Evolutionary conservation across 495 filamentous ascomycete species (phyloP).

Genomic region (Immersiella caudata): DNA sequence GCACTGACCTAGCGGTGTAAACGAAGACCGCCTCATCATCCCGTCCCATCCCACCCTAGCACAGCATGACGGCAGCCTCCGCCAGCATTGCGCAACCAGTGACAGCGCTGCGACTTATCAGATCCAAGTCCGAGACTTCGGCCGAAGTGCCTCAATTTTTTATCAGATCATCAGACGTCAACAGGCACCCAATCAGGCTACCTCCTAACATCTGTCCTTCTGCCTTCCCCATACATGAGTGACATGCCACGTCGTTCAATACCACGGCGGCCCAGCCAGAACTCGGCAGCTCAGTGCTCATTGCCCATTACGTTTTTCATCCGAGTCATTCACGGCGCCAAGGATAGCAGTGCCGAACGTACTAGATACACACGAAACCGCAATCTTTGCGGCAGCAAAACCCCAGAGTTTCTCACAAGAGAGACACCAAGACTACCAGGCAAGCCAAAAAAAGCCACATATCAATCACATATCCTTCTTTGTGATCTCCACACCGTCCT

Average conservation of each 20-base stretch:
- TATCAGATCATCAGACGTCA: constrained; percentile 1
- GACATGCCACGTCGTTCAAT: too few relatives aligned
- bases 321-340: too few relatives aligned
- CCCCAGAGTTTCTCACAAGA: neutral
- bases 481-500: constrained; percentile 27
- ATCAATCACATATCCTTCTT: constrained; percentile 31
- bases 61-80: neutral
- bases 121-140: neutral
- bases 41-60: neutral
- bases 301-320: too few relatives aligned
- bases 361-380: neutral
- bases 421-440: neutral
- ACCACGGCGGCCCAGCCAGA: too few relatives aligned
- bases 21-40: neutral
- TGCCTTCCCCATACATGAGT: too few relatives aligned
- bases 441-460: neutral
- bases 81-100: constrained; percentile 7
- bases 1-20: neutral
- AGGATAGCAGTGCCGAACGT: too few relatives aligned
- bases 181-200: neutral
- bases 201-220: neutral
- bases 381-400: neutral
- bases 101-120: neutral
- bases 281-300: too few relatives aligned
- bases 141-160: neutral